Evolutionary conservation across 805 yeast species (phyloP), one percentile per base, ranked within the genome.

Genomic region (Candida odintsovae): DNA sequence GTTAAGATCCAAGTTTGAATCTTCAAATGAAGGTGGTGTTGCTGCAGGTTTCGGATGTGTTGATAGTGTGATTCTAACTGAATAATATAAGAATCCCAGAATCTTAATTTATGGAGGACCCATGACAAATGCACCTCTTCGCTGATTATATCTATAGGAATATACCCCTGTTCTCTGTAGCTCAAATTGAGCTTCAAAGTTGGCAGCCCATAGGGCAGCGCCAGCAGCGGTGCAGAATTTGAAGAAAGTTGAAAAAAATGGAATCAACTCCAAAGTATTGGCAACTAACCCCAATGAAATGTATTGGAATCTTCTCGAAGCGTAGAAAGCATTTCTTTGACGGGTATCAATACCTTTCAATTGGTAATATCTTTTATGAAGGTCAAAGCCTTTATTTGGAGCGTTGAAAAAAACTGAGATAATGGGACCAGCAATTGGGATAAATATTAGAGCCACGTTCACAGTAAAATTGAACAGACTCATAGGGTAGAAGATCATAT

Each of bases 21-120:
- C 84, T 4, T 85, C 95, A 45, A 83, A 94, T 65, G 99, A 94
- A 70, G 99, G 99, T 35, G 99, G 99, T 36, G 97, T 94, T 29
- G 98, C 98, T 20, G 99, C 99, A 15, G 99, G 99, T 1, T 92
- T 87, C 67, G 99, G 98, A 7, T 90, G 97, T 65, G 87, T 94
- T 37, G 99, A 94, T 65, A 86, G 90, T 59, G 73, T 90, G 33
- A 78, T 81, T 50, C 68, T 88, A 38, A 48, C 56, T 28, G 57
- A 52, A 43, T 22, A 23, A 15, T 15, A 28, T n/a, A 40, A 11
- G 13, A 3, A 15, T 3, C 11, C 25, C 10, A 8, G 13, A 35
- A 15, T 6, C 21, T 18, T 19, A 22, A 22, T 8, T 11, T 20
- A 36, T 36, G 39, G 39, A 7, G 39, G 39, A 7, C 39, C 39